phyloP scores from a whole-genome alignment of 2,329 filamentous ascomycete genomes.

The Hypoxylon rubiginosum region DNA sequence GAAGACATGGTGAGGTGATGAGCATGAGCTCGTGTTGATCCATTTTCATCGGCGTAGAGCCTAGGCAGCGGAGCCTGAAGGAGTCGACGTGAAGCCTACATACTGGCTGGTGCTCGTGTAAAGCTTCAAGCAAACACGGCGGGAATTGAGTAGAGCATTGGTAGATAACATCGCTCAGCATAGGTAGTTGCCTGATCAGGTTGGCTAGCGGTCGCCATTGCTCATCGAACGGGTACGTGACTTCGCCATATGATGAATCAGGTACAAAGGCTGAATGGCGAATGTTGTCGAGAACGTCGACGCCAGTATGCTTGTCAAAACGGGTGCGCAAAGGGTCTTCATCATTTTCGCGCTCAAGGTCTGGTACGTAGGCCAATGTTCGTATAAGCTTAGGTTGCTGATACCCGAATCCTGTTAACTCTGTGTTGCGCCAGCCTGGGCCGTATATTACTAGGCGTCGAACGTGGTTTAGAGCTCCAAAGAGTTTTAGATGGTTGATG shows the following conservation, averaged over 20 bases:
- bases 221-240: background rate
- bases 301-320: constrained; percentile 1
- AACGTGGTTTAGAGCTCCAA: constrained; percentile 8
- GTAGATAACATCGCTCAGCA: constrained; percentile 16
- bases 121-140: constrained; percentile 6
- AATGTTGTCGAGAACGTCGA: background rate
- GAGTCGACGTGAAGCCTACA: constrained; percentile 24
- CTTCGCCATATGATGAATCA: background rate
- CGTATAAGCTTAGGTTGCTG: background rate
- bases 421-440: background rate
- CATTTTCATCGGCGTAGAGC: background rate
- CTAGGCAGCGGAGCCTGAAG: constrained; percentile 8
- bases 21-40: constrained; percentile 14
- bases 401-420: background rate
- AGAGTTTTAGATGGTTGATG: background rate
- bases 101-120: constrained; percentile 8
- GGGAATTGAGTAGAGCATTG: constrained; percentile 13
- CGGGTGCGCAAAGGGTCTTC: background rate
- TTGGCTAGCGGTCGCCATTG: constrained; percentile 18
- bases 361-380: background rate
- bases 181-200: constrained; percentile 5
- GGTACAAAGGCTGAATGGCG: background rate
- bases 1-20: constrained; percentile 22
- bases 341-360: background rate
- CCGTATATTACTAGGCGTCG: constrained; percentile 19